Conservation (phyloP, 2,329 filamentous ascomycete genomes). For the Fusarium napiforme region DNA sequence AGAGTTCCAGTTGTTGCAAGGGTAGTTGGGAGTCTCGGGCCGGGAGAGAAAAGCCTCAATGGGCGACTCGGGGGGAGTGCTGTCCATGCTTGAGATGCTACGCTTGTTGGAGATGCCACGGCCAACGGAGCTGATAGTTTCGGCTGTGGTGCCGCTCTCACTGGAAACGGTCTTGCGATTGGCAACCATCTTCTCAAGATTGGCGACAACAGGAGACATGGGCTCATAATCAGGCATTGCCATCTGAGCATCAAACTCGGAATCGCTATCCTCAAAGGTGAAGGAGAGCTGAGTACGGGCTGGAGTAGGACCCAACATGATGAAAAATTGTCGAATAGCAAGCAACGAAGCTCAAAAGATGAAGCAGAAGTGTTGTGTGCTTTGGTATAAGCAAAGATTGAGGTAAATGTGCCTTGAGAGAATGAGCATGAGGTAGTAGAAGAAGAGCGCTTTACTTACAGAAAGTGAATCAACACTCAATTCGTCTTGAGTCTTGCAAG, state of each 20-base stretch:
- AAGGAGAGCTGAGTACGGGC: constrained; percentile 2
- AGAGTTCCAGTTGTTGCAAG: neutral
- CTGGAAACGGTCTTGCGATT: neutral
- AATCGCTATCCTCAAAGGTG: constrained; percentile 4
- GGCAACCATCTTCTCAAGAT: constrained; percentile 6
- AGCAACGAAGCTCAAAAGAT: neutral
- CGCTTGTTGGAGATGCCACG: neutral
- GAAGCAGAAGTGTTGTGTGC: neutral
- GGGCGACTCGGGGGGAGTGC: constrained; percentile 16
- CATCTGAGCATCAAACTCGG: neutral
- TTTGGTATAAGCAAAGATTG: neutral
- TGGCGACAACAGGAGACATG: constrained; percentile 13
- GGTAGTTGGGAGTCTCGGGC: neutral
- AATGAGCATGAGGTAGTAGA: neutral
- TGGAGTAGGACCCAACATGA: constrained; percentile 10
- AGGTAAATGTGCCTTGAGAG: neutral
- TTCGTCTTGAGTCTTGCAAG: neutral
- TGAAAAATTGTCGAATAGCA: neutral
- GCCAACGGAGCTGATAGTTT: neutral
- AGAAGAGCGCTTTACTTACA: constrained; percentile 4
- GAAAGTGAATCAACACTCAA: neutral
- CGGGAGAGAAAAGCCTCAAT: constrained; percentile 20
- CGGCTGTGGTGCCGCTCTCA: neutral
- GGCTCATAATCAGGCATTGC: constrained; percentile 2
- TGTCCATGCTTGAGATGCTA: neutral